Evolutionary conservation across 768 basidiomycete genomes (phyloP).

Genomic region (Sarcodon sp.): DNA sequence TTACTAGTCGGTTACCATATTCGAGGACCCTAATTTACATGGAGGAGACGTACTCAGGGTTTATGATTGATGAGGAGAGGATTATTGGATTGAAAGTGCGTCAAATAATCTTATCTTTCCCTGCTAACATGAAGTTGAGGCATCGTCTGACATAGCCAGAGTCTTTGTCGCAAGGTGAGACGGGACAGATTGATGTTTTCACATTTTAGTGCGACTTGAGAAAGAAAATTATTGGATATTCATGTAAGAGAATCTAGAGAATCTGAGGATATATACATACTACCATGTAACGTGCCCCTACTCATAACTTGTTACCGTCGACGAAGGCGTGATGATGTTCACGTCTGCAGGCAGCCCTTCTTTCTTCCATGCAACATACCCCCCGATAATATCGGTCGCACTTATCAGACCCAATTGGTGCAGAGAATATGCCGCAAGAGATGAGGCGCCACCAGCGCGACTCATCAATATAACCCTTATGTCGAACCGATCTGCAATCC

Average conservation of each 20-base stretch:
- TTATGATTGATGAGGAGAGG: conserved; percentile 30
- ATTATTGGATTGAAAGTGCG: conserved; percentile 27
- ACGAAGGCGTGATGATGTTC: too few relatives aligned
- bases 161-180: conserved; percentile 15
- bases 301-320: too few relatives aligned
- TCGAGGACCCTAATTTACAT: neutral
- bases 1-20: neutral
- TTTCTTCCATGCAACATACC: conserved; percentile 59
- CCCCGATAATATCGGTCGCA: conserved; percentile 69
- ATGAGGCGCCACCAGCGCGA: conserved; percentile 61
- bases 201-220: conserved; percentile 8
- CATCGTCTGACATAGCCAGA: conserved; percentile 5
- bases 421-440: conserved; percentile 57
- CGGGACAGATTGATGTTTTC: conserved; percentile 18
- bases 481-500: conserved; percentile 67
- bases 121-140: neutral
- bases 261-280: too few relatives aligned
- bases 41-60: conserved; percentile 17
- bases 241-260: too few relatives aligned
- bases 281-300: too few relatives aligned
- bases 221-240: too few relatives aligned
- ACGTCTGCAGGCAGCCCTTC: conserved; percentile 39
- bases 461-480: conserved; percentile 63
- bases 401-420: conserved; percentile 61
- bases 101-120: neutral